Conservation (phyloP, 495 filamentous ascomycete species). For the Massariosphaeria phaeospora region DNA sequence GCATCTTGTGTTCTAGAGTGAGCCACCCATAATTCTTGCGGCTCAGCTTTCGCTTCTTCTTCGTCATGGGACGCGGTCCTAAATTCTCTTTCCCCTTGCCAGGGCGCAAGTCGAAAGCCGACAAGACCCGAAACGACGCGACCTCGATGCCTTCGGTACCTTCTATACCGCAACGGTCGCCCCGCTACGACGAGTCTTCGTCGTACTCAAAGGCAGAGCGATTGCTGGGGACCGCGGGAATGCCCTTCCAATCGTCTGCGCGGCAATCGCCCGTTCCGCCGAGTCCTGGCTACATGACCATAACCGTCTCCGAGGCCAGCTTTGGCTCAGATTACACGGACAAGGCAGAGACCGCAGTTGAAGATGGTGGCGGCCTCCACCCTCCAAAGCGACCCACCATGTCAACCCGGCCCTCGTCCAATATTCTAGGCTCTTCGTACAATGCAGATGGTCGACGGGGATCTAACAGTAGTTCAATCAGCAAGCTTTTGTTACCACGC, state of each 20-base stretch:
- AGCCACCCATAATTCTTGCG: conserved; percentile 15
- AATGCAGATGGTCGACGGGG: conserved; percentile 5
- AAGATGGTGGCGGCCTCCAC: conserved; percentile 18
- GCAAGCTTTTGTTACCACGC: conserved; percentile 14
- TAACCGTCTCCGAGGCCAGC: conserved; percentile 35
- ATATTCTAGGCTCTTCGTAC: conserved; percentile 24
- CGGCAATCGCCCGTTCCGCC: conserved; percentile 12
- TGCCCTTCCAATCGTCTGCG: conserved; percentile 13
- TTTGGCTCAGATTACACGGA: conserved; percentile 29
- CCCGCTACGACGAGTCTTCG: conserved; percentile 11
- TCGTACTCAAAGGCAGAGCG: conserved; percentile 28
- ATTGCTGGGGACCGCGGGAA: conserved; percentile 20
- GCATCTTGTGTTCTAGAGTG: conserved; percentile 13
- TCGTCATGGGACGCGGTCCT: conserved; percentile 29
- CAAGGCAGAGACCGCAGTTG: conserved; percentile 13
- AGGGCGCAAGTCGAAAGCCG: conserved; percentile 21
- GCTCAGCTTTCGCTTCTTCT: too few relatives aligned
- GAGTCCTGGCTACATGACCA: conserved; percentile 31
- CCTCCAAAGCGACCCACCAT: conserved; percentile 18
- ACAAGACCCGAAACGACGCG: conserved; percentile 7
- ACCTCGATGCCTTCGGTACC: conserved; percentile 11
- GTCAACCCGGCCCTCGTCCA: conserved; percentile 27
- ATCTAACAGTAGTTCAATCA: conserved; percentile 25
- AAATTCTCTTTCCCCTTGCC: conserved; percentile 36
- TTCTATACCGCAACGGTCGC: conserved; percentile 23